These are phyloP conservation scores for Globisporangium acanthophoron DNA, from an alignment of 352 stramenopile genomes.

Conservation along the genomic window DNA sequence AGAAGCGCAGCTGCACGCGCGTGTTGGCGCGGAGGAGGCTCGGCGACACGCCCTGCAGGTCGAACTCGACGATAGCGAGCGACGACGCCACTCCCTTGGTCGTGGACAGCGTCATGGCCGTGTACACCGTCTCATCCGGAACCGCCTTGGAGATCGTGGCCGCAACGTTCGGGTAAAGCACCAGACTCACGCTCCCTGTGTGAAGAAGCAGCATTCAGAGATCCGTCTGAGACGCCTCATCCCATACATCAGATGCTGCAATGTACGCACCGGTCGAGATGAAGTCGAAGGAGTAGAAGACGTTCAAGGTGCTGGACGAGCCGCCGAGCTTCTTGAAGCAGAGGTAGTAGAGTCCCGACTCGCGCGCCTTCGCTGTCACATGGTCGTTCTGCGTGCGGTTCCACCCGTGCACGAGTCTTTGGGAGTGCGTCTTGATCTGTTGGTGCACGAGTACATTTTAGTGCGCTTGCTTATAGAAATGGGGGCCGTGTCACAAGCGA, in stretches of 20 bases:
- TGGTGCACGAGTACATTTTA: neutral
- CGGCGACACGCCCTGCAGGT: constrained; percentile 52
- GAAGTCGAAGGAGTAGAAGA: constrained; percentile 84
- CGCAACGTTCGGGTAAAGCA: constrained; percentile 55
- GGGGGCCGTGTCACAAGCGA: neutral
- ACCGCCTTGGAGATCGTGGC: constrained; percentile 46
- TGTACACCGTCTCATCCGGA: constrained; percentile 44
- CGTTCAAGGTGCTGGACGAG: constrained; percentile 41
- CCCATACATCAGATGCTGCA: neutral
- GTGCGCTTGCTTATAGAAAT: too few relatives aligned
- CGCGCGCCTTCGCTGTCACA: constrained; percentile 41
- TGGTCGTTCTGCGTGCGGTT: constrained; percentile 63
- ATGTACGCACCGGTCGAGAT: constrained; percentile 40
- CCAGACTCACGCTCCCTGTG: constrained; percentile 37
- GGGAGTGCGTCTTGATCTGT: constrained; percentile 52
- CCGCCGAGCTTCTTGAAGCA: constrained; percentile 68
- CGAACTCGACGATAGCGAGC: constrained; percentile 69
- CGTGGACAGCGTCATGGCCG: constrained; percentile 47
- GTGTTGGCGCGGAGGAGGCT: constrained; percentile 63
- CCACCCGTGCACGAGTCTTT: constrained; percentile 43
- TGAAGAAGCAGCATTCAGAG: too few relatives aligned
- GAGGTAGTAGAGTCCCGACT: constrained; percentile 74
- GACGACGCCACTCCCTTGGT: constrained; percentile 33
- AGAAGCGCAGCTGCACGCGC: constrained; percentile 64
- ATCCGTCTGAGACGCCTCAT: neutral